A percentile compares a stretch with the other conserved stretches of the same genome.
These are phyloP conservation scores for Agastache rugosa DNA, from an alignment of 257 asterid species.

Conservation along the genomic window DNA sequence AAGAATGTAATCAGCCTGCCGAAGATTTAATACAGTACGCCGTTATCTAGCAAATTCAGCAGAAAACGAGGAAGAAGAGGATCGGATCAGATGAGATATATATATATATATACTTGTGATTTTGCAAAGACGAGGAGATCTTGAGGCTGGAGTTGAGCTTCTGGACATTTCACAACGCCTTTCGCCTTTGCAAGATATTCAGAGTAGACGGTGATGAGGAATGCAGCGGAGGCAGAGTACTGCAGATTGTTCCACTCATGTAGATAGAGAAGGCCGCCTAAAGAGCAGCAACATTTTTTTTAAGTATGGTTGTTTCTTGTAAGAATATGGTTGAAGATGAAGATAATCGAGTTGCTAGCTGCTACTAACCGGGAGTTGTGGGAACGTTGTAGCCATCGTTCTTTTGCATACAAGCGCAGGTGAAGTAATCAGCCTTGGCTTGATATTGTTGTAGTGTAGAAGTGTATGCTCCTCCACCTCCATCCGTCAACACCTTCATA, in stretches of 20 bases:
- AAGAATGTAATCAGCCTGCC: slow-evolving; percentile 85
- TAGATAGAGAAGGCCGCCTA: slow-evolving; percentile 71
- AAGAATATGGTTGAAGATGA: slow-evolving; percentile 3
- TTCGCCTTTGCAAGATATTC: slow-evolving; percentile 74
- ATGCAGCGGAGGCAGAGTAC: slow-evolving; percentile 76
- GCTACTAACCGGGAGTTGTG: slow-evolving; percentile 71
- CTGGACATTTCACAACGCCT: slow-evolving; percentile 57
- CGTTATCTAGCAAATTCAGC: neutral
- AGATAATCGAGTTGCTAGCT: neutral
- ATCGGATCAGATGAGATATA: neutral
- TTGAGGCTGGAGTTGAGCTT: slow-evolving; percentile 61
- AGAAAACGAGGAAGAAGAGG: neutral
- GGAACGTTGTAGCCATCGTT: slow-evolving; percentile 76
- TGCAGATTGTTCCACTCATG: slow-evolving; percentile 86
- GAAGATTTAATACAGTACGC: neutral
- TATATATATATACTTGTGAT: slow-evolving; percentile 59
- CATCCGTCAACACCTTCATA: slow-evolving; percentile 68
- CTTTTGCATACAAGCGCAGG: slow-evolving; percentile 82
- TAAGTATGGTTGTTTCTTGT: neutral
- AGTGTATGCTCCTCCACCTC: slow-evolving; percentile 66
- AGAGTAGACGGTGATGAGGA: slow-evolving; percentile 74
- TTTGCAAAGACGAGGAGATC: slow-evolving; percentile 73
- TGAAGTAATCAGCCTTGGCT: slow-evolving; percentile 83
- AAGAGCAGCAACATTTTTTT: neutral
- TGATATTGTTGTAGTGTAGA: slow-evolving; percentile 65